Percentiles rank a stretch among this genome's conserved stretches.
Conservation (phyloP, 176 grass and related monocot genomes). For the Ampelocalamus luodianensis region DNA sequence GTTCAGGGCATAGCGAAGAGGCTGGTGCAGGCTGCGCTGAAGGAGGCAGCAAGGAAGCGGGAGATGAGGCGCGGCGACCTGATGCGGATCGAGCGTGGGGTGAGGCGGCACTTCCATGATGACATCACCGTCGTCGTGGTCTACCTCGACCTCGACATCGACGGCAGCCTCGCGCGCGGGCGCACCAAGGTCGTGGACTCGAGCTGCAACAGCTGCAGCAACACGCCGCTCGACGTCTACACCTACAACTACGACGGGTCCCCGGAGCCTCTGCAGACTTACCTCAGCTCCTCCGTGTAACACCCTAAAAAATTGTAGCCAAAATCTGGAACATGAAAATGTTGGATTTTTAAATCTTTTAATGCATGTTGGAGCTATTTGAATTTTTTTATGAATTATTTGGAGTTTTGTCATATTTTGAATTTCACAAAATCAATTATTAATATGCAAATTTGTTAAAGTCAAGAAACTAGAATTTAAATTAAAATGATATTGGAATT, state of each 20-base stretch:
- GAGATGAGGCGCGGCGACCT: conserved; percentile 31
- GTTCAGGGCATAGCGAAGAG: conserved; percentile 26
- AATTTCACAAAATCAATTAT: too few relatives aligned
- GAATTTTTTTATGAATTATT: too few relatives aligned
- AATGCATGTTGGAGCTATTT: too few relatives aligned
- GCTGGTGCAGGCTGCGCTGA: conserved; percentile 25
- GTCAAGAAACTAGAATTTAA: too few relatives aligned
- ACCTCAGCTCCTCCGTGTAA: neutral
- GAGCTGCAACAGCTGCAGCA: conserved; percentile 11
- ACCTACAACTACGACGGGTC: neutral
- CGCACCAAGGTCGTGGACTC: neutral
- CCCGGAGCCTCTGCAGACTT: neutral
- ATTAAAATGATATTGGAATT: too few relatives aligned
- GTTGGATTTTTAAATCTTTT: too few relatives aligned
- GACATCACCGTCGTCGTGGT: conserved; percentile 42
- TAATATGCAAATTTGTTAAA: too few relatives aligned
- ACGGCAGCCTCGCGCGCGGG: neutral
- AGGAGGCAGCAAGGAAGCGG: conserved; percentile 32
- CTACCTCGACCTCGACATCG: conserved; percentile 20
- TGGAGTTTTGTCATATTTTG: too few relatives aligned
- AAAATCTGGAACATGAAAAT: too few relatives aligned
- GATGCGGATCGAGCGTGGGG: conserved; percentile 25
- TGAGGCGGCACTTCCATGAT: conserved; percentile 43
- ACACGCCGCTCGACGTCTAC: conserved; percentile 29
- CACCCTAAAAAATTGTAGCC: too few relatives aligned